These are phyloP conservation scores for Diaporthe citriasiana DNA, from an alignment of 2,329 filamentous ascomycete genomes.

Conservation along the genomic window DNA sequence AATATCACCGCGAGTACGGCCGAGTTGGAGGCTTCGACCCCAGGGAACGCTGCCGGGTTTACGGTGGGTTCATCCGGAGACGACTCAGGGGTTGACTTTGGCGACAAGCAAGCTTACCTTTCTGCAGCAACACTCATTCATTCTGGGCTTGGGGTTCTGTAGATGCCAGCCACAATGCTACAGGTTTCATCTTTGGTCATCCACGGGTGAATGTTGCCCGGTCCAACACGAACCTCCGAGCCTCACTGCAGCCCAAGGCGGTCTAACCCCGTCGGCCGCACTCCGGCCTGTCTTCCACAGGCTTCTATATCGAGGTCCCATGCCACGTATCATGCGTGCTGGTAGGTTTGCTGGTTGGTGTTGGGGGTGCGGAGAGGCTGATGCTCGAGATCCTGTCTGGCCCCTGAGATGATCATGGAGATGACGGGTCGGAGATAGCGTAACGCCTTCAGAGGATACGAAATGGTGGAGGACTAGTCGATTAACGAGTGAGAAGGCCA, in stretches of 20 bases:
- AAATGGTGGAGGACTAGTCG: neutral
- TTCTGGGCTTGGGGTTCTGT: neutral
- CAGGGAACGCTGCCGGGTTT: neutral
- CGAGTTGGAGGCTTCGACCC: conserved; percentile 23
- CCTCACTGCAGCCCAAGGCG: neutral
- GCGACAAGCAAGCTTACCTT: neutral
- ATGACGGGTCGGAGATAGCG: conserved; percentile 4
- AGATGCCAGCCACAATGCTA: neutral
- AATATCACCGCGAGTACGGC: conserved; percentile 42
- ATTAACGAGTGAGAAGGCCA: neutral
- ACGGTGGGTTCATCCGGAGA: neutral
- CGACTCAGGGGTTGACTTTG: neutral
- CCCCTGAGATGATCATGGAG: neutral
- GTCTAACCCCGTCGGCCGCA: conserved; percentile 25
- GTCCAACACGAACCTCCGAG: neutral
- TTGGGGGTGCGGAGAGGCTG: neutral
- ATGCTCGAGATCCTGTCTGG: neutral
- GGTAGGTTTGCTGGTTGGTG: neutral
- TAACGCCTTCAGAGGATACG: neutral
- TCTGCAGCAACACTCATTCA: neutral
- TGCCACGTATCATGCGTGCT: neutral
- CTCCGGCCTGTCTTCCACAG: conserved; percentile 25
- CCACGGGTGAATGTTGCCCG: conserved; percentile 4
- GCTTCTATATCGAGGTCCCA: neutral
- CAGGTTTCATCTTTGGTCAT: neutral